Percentiles rank a stretch among this genome's conserved stretches.
phyloP scores from a whole-genome alignment of 208 protist genomes.

The Wallacemonas sp. region DNA sequence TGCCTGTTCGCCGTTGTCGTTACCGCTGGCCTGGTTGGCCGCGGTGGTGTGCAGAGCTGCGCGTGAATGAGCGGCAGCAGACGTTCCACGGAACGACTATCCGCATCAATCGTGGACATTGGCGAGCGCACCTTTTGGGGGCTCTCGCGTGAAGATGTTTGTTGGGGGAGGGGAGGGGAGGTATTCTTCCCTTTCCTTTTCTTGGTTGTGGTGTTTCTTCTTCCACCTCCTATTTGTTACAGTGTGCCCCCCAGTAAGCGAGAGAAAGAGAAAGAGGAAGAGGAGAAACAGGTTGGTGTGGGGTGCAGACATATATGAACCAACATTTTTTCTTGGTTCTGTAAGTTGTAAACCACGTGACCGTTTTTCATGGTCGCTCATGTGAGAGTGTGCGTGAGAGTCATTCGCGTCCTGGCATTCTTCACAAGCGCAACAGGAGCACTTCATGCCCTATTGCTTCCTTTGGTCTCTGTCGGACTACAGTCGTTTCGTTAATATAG shows the following conservation, averaged over 20 bases:
- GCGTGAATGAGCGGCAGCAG: slow-evolving; percentile 49
- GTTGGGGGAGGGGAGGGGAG: too few species aligned
- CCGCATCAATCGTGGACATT: slow-evolving; percentile 10
- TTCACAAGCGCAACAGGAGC: too few species aligned
- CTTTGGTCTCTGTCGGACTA: too few species aligned
- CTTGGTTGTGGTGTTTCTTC: neutral
- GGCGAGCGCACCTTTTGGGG: neutral
- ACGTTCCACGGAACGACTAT: slow-evolving; percentile 27
- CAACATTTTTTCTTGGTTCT: too few species aligned
- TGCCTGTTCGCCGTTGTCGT: neutral
- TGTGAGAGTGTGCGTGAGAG: too few species aligned
- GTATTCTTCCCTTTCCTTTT: neutral
- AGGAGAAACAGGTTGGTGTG: neutral
- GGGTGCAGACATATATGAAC: too few species aligned
- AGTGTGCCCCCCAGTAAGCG: neutral
- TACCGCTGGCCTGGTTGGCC: neutral
- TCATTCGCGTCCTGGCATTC: too few species aligned
- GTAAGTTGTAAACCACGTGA: too few species aligned
- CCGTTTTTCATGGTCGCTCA: too few species aligned
- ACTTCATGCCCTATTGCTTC: too few species aligned
- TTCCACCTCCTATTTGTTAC: neutral
- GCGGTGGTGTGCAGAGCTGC: slow-evolving; percentile 30
- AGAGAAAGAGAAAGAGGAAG: slow-evolving; percentile 8
- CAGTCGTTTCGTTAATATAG: too few species aligned
- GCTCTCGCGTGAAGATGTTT: too few species aligned